Conservation (phyloP, 192 early-diverging fungal genomes). For the Diversispora eburnea region DNA sequence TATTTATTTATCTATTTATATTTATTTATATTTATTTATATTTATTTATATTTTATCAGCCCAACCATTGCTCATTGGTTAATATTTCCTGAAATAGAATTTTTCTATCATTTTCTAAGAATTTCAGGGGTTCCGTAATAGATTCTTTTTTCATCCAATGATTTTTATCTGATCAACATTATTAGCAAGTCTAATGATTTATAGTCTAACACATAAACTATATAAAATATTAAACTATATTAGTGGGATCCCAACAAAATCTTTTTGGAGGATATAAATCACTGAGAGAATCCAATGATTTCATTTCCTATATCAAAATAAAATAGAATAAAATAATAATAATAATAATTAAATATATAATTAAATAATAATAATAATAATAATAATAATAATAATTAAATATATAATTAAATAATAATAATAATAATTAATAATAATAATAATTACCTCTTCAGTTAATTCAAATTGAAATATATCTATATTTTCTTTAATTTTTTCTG, state of each 20-base stretch:
- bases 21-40: too few species aligned
- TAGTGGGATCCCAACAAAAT: constrained; percentile 27
- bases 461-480: constrained; percentile 46
- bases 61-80: too few species aligned
- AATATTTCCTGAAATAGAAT: too few species aligned
- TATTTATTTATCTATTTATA: too few species aligned
- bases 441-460: constrained; percentile 40
- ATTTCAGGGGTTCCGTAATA: too few species aligned
- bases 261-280: not conserved
- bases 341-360: not conserved
- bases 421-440: not conserved
- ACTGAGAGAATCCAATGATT: constrained; percentile 19
- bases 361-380: not conserved
- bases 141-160: too few species aligned
- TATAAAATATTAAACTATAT: too few species aligned
- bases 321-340: not conserved
- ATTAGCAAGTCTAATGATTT: too few species aligned
- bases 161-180: too few species aligned
- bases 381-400: not conserved
- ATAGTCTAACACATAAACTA: too few species aligned
- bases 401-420: not conserved
- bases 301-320: constrained; percentile 18
- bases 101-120: too few species aligned
- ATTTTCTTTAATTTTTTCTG: constrained; percentile 44
- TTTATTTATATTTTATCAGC: too few species aligned